A percentile compares a stretch with the other conserved stretches of the same genome.
phyloP scores from a whole-genome alignment of 2,329 filamentous ascomycete species.

The Calonectria montana region DNA sequence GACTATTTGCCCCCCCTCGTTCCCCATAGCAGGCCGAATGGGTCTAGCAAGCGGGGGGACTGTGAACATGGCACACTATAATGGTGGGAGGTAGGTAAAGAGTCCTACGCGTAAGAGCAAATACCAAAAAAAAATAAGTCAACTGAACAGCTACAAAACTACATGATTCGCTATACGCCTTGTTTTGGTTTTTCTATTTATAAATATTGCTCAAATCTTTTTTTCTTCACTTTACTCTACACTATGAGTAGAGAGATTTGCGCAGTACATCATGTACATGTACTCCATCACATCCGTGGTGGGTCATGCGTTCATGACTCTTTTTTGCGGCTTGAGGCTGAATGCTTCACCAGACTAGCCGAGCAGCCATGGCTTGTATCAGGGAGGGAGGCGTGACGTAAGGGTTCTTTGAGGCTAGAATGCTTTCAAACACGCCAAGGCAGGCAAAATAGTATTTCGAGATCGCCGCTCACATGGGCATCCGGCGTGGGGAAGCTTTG shows the following conservation, averaged over 20 bases:
- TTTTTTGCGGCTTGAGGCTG: neutral
- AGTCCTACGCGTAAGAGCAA: no score
- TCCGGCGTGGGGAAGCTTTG: conserved; percentile 10
- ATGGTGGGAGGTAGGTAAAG: no score
- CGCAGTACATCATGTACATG: no score
- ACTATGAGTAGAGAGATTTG: no score
- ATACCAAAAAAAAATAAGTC: no score
- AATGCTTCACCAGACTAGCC: neutral
- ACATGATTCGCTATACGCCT: no score
- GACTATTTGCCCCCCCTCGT: neutral
- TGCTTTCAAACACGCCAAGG: neutral
- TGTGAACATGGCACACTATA: no score
- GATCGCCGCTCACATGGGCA: conserved; percentile 24
- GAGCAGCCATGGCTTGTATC: neutral
- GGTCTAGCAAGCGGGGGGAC: no score
- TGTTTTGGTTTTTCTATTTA: no score
- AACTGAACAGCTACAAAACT: no score
- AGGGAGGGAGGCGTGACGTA: conserved; percentile 7
- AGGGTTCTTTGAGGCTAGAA: conserved; percentile 1
- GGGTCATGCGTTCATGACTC: conserved; percentile 5
- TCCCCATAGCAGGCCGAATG: neutral
- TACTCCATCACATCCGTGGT: neutral
- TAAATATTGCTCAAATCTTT: no score
- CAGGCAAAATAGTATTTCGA: neutral
- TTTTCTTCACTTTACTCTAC: no score